Evolutionary conservation across 1,284 basidiomycete genomes (phyloP), one percentile per base, ranked within the genome.

Genomic region (Sporisorium scitamineum): DNA sequence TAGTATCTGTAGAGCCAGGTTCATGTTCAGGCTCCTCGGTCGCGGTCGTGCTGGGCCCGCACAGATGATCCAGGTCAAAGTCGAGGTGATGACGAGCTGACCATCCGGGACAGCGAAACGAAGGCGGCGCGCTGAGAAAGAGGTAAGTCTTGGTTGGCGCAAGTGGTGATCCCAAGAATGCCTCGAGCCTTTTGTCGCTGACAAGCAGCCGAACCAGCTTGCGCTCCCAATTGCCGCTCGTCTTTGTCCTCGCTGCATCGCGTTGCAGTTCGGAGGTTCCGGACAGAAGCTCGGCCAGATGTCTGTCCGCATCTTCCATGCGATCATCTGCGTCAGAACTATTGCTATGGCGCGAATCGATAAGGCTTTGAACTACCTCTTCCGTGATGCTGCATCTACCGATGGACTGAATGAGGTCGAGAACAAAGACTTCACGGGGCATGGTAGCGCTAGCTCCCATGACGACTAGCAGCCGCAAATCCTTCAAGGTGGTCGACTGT

Each of bases 101-200:
- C 79, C 79, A 80, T 8, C 79, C 79, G 2, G 67, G 32, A 24
- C 69, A 70, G 6, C 76, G 79, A n/a, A 78, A 58, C 2, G 54
- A 29, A 6, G 56, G 10, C 5, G 76, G 76, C 4, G 70, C 76
- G 26, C 69, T 70, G 34, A 80, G 61, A 5, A 80, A 69, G 24
- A 78, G 26, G 14, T 78, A 70, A 32, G 62, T 74, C 22, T 54
- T 70, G 22, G 73, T 67, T 0, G 66, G 73, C 3, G 69, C 66
- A 1, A 70, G 37, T 14, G 65, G 42, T 1, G 58, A 18, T 11
- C 57, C 65, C 11, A 66, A 16, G 20, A 70, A 62, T 2, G 60
- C 29, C 29, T 70, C 66, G 29, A 70, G 67, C 5, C 52, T 52
- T 34, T 68, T 58, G 14, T 73, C 55, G 22, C 61, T 61, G 39